Evolutionary conservation across 2,329 filamentous ascomycete species (phyloP), one percentile per base, ranked within the genome.

Genomic region (Botrytis fabae): DNA sequence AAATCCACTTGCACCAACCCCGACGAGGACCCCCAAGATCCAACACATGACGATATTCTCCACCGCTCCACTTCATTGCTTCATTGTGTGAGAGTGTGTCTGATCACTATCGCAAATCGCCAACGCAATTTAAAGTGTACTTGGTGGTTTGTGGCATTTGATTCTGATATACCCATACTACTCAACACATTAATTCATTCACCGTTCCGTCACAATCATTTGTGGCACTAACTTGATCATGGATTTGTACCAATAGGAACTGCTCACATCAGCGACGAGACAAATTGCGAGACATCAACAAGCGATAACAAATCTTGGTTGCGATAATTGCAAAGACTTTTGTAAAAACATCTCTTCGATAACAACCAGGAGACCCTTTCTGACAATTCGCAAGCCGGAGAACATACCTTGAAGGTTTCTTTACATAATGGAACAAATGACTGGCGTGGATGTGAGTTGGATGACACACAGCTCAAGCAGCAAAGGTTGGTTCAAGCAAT

Each of bases 391-490:
- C 44, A 59, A 44, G 54, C 10, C 25, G 44, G 40, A 51, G 20
- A 8, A 40, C 14, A 44, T n/a, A 20, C 44, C 32, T 42, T 32
- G 38, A 44, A 40, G 68, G n/a, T 22, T 70, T 57, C 25, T 46
- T 48, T 69, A 61, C 44, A 75, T 57, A 28, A 81, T 81, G 80
- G 80, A 81, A 75, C 78, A 75, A 66, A 75, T 80, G 68, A 79
- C 80, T 70, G 80, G 79, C 22, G 78, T 81, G 32, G 80, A 81
- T 74, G 77, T 81, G 57, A 79, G 78, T 51, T 81, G 80, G 80
- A 80, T 81, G 78, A 80, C 74, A 77, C 77, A 79, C 42, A 78
- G 75, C 64, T 72, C 75, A 54, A 73, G 65, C 51, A 72, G 75
- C 35, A 80, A 79, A 79, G 80, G 80, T 81, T 75, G 64, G 79